Evolutionary conservation across 2,329 filamentous ascomycete species (phyloP).

Genomic region (Aspergillus vadensis): DNA sequence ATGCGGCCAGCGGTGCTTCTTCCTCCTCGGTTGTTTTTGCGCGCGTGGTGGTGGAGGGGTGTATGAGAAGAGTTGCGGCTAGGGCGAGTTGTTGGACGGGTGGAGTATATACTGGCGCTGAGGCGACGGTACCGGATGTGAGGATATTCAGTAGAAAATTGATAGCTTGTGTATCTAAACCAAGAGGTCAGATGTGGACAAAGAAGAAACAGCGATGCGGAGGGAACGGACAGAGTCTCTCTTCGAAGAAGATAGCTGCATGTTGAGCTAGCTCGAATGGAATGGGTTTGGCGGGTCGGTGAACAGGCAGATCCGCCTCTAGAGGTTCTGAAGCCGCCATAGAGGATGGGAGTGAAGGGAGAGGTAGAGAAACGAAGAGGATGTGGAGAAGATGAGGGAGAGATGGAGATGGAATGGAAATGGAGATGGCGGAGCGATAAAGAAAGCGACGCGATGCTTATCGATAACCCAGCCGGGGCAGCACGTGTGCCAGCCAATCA

Average conservation of each 20-base stretch:
- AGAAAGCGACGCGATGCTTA: constrained; percentile 11
- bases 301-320: constrained; percentile 33
- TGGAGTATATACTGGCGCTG: constrained; percentile 62
- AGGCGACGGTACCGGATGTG: constrained; percentile 36
- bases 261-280: constrained; percentile 67
- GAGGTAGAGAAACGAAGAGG: constrained; percentile 2
- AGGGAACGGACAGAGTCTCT: constrained; percentile 63
- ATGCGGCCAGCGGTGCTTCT: constrained; percentile 65
- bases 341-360: background rate
- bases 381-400: background rate
- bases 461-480: constrained; percentile 5
- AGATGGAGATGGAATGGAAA: background rate
- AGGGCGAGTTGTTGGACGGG: constrained; percentile 73
- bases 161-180: constrained; percentile 60
- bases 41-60: constrained; percentile 77
- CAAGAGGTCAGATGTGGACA: constrained; percentile 9
- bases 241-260: constrained; percentile 72
- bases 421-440: background rate
- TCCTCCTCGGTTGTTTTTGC: constrained; percentile 62
- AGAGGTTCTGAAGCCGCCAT: constrained; percentile 25
- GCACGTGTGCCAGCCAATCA: background rate
- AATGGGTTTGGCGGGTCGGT: constrained; percentile 58
- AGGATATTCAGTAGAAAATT: constrained; percentile 59
- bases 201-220: constrained; percentile 4
- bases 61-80: constrained; percentile 77